These are phyloP conservation scores for Leucoagaricus sp. DNA, from an alignment of 1,284 basidiomycete genomes.

Conservation along the genomic window DNA sequence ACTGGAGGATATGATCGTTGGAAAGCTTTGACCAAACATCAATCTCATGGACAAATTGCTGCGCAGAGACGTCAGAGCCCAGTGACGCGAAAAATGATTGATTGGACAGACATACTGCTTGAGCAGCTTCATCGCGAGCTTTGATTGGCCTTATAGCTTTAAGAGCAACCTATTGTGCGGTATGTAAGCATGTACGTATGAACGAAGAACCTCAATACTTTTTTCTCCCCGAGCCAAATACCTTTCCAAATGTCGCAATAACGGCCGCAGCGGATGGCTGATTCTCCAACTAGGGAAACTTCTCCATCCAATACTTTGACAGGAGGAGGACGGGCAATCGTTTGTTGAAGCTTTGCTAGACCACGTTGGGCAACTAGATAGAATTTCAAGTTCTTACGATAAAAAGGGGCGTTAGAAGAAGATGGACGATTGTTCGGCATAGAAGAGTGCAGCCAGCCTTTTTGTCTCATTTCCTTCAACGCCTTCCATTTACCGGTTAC, in stretches of 20 bases:
- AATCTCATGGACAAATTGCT: conserved; percentile 59
- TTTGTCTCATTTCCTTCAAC: not conserved
- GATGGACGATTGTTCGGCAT: not conserved
- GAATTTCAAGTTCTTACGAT: not conserved
- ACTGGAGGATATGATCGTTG: conserved; percentile 48
- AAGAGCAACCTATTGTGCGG: conserved; percentile 46
- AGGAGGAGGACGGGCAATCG: not conserved
- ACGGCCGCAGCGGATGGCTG: conserved; percentile 44
- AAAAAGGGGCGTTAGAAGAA: not conserved
- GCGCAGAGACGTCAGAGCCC: not conserved
- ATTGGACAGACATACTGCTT: conserved; percentile 33
- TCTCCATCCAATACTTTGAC: not conserved
- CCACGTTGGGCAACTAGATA: not conserved
- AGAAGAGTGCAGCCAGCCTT: not conserved
- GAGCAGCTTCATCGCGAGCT: conserved; percentile 39
- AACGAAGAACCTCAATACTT: conserved; percentile 28
- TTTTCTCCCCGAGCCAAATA: conserved; percentile 48
- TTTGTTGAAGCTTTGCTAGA: not conserved
- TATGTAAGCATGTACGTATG: not conserved
- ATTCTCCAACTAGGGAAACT: not conserved
- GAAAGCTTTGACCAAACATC: conserved; percentile 50
- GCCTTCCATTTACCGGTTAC: not conserved
- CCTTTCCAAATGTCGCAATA: conserved; percentile 55
- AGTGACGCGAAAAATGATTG: not conserved
- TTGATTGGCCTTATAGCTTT: conserved; percentile 50